phyloP scores from a whole-genome alignment of 73 alveolate genomes.

The Urostyla sp. region DNA sequence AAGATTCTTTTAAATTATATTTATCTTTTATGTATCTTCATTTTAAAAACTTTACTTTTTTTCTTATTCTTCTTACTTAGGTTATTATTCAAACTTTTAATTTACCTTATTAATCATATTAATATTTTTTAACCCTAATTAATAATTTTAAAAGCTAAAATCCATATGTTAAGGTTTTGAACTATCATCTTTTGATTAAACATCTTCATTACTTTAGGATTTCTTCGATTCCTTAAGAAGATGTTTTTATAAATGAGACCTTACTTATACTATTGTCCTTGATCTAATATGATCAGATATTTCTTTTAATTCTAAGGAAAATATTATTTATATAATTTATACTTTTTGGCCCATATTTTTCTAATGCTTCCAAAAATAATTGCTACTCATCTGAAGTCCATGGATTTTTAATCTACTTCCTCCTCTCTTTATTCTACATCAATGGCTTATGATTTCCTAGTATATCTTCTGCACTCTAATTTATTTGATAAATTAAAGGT shows the following conservation, averaged over 20 bases:
- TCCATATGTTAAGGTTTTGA: no score
- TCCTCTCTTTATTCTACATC: constrained; percentile 13
- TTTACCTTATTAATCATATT: no score
- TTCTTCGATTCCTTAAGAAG: constrained; percentile 19
- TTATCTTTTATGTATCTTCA: no score
- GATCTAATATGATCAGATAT: constrained; percentile 34
- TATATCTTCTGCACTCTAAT: constrained; percentile 30
- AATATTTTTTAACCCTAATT: no score
- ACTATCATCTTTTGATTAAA: no score
- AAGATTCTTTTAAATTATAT: no score
- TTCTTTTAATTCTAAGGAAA: constrained; percentile 13
- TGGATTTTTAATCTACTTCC: constrained; percentile 28
- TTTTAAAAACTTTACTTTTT: no score
- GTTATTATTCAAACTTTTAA: no score
- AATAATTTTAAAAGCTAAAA: no score
- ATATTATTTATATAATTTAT: not conserved
- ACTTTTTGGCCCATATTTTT: constrained; percentile 28
- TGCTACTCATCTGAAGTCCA: constrained; percentile 45
- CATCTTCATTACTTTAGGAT: no score
- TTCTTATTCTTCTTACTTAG: no score
- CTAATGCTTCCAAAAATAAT: constrained; percentile 12
- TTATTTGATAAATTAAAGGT: not conserved
- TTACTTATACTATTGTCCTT: constrained; percentile 34
- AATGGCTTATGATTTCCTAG: constrained; percentile 27
- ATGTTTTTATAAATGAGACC: constrained; percentile 43